Percentiles rank a stretch among this genome's conserved stretches.
Conservation (phyloP, 2,329 filamentous ascomycete genomes). For the Talaromyces funiculosus region DNA sequence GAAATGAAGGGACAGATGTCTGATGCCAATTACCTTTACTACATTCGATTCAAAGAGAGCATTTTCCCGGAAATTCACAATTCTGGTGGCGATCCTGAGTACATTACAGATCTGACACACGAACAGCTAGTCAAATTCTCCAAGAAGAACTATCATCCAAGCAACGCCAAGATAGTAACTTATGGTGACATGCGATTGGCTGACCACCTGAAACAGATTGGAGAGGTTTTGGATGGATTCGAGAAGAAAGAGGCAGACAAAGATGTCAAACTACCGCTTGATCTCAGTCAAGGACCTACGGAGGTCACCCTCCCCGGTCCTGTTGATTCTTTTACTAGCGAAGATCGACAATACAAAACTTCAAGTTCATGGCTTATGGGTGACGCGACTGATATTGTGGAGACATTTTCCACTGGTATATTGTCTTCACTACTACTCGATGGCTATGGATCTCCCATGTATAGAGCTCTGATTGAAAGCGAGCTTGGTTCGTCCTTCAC, state of each 20-base stretch:
- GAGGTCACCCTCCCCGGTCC: slow-evolving; percentile 72
- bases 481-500: slow-evolving; percentile 91
- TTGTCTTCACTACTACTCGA: slow-evolving; percentile 81
- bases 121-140: slow-evolving; percentile 85
- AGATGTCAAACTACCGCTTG: slow-evolving; percentile 70
- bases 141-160: slow-evolving; percentile 89
- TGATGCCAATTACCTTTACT: slow-evolving; percentile 91
- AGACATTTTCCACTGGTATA: slow-evolving; percentile 81
- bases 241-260: slow-evolving; percentile 63
- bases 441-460: slow-evolving; percentile 91
- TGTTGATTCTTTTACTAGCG: slow-evolving; percentile 76
- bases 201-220: slow-evolving; percentile 73
- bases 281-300: slow-evolving; percentile 61
- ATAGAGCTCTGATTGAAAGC: slow-evolving; percentile 79
- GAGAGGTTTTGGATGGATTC: slow-evolving; percentile 68
- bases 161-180: slow-evolving; percentile 91
- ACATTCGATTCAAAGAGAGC: slow-evolving; percentile 89
- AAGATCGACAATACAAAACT: slow-evolving; percentile 86
- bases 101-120: slow-evolving; percentile 92
- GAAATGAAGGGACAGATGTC: slow-evolving; percentile 99
- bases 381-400: slow-evolving; percentile 72
- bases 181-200: slow-evolving; percentile 87
- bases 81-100: slow-evolving; percentile 91
- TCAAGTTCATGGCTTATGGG: slow-evolving; percentile 90
- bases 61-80: slow-evolving; percentile 94